phyloP scores from a whole-genome alignment of 208 protist genomes.

The Vickermania spadyakhi region DNA sequence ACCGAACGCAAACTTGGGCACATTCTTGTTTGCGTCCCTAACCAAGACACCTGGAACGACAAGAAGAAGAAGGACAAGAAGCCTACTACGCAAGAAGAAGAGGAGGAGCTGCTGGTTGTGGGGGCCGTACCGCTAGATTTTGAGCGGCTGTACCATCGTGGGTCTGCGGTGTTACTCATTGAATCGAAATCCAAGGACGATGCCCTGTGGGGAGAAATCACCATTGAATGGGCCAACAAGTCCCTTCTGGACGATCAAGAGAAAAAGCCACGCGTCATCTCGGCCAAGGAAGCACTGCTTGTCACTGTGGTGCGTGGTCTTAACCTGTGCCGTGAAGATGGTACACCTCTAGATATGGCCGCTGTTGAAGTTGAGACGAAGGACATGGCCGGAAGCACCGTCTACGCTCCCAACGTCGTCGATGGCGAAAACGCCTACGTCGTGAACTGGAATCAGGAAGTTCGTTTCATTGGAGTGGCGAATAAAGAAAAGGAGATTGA shows the following conservation, averaged over 20 bases:
- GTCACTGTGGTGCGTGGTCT: conserved; percentile 72
- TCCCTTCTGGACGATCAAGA: conserved; percentile 19
- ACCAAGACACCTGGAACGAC: conserved; percentile 16
- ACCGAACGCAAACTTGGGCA: conserved; percentile 85
- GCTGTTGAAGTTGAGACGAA: conserved; percentile 53
- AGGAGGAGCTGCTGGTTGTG: conserved; percentile 82
- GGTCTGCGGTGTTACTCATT: conserved; percentile 72
- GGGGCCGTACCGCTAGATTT: conserved; percentile 83
- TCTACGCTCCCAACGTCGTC: conserved; percentile 32
- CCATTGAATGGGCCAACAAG: conserved; percentile 71
- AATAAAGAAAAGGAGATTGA: conserved; percentile 32
- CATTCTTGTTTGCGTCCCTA: conserved; percentile 77
- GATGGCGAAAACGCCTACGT: conserved; percentile 34
- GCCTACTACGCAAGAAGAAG: conserved; percentile 22
- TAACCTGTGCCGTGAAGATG: conserved; percentile 40
- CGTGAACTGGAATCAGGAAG: conserved; percentile 82
- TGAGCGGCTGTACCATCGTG: conserved; percentile 68
- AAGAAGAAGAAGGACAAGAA: conserved; percentile 16
- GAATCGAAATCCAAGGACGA: conserved; percentile 85
- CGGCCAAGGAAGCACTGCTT: conserved; percentile 60
- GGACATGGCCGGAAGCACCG: conserved; percentile 68
- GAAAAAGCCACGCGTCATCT: conserved; percentile 8
- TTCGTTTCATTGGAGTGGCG: conserved; percentile 76
- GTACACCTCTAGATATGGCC: conserved; percentile 24
- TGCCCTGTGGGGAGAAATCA: conserved; percentile 79